Evolutionary conservation across 1,284 basidiomycete species (phyloP), one percentile per base, ranked within the genome.

Genomic region (Boletus hoseneyae): DNA sequence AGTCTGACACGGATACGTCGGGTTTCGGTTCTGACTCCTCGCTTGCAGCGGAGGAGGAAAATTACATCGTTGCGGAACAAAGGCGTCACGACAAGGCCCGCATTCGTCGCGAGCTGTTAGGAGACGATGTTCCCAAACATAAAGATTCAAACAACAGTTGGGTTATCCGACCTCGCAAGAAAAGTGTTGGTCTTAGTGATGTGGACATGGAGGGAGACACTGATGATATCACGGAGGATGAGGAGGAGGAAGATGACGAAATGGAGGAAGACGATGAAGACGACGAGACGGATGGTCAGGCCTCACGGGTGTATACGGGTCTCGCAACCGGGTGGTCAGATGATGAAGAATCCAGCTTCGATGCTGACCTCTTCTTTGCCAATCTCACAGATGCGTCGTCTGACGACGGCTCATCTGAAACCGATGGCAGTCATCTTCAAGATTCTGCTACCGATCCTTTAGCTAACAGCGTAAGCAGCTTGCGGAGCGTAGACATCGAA

Each of bases 341-440:
- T 21, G 85, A 82, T 34, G 86, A 86, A 57, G 85, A 87, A 59
- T 85, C 79, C 2, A 80, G 77, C 50, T 87, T 87, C 57, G 86
- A 90, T 55, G 87, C 87, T 4, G 86, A 90, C 56, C 64, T 90
- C 0, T 89, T 89, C 69, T 90, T 89, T 60, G 79, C 82, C 35
- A 85, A 86, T 60, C 76, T 90, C 30, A 79, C 81, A 19, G 83
- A 81, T 57, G 69, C 74, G 1, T 64, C 61, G 19, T 64, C 66
- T 12, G 68, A 70, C 37, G 68, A 66, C 40, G 64, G 59, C 12
- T 67, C 67, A 12, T 68, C 70, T 34, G 74, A 75, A 45, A 70
- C 68, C 41, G 70, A 70, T 44, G 69, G 61, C 8, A 65, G 50
- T 25, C 60, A 63, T n/a, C 50, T 42, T 21, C 54, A 51, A 8